Conservation (phyloP, 1,284 basidiomycete genomes). For the Fomitopsis palustris region DNA sequence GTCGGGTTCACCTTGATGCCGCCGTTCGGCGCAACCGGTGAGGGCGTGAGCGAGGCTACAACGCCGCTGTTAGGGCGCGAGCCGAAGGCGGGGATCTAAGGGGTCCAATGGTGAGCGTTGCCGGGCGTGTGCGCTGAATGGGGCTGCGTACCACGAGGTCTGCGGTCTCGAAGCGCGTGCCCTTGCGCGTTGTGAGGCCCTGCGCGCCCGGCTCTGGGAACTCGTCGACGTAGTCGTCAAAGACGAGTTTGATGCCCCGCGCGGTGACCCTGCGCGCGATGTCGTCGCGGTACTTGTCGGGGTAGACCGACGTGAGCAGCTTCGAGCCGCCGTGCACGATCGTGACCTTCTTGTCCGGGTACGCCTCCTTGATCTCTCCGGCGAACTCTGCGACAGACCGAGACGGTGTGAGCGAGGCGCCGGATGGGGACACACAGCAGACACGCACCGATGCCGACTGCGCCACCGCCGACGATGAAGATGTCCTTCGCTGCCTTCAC, state of each 20-base stretch:
- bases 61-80: constrained; percentile 48
- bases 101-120: background rate
- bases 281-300: constrained; percentile 49
- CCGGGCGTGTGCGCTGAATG: background rate
- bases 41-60: constrained; percentile 39
- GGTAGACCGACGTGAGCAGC: constrained; percentile 58
- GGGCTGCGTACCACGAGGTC: constrained; percentile 38
- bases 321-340: constrained; percentile 52
- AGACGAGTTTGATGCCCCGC: constrained; percentile 48
- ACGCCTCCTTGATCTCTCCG: constrained; percentile 54
- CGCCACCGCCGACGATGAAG: constrained; percentile 59
- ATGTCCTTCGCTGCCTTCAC: constrained; percentile 47
- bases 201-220: constrained; percentile 27
- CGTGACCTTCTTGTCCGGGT: constrained; percentile 56
- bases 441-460: constrained; percentile 54
- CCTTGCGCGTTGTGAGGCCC: constrained; percentile 48
- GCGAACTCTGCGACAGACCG: constrained; percentile 51
- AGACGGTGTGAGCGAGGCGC: background rate
- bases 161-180: constrained; percentile 43
- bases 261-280: constrained; percentile 38
- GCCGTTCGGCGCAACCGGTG: constrained; percentile 37
- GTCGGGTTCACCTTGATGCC: constrained; percentile 48
- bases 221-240: constrained; percentile 53
- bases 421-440: background rate
- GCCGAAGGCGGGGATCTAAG: constrained; percentile 49